Conservation (phyloP, 2,329 filamentous ascomycete genomes). For the Hirsutella rhossiliensis region DNA sequence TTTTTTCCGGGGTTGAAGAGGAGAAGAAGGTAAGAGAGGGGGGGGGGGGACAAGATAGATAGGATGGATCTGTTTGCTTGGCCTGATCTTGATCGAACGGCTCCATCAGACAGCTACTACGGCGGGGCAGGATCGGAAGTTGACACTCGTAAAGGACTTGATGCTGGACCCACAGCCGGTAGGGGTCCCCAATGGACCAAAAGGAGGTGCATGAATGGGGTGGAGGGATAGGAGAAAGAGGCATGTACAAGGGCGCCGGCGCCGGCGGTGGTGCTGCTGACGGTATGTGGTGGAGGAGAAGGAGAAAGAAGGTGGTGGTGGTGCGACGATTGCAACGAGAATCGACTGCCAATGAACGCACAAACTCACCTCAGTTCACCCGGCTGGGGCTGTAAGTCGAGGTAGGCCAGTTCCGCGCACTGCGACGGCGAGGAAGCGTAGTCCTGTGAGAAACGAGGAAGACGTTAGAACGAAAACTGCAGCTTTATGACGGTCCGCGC, state of each 20-base stretch:
- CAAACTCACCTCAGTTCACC: constrained; percentile 43
- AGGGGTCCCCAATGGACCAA: neutral
- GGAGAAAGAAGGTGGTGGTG: constrained; percentile 4
- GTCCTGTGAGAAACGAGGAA: constrained; percentile 29
- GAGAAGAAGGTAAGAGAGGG: neutral
- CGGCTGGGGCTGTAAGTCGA: constrained; percentile 35
- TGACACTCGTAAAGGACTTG: constrained; percentile 1
- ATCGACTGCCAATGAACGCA: constrained; percentile 9
- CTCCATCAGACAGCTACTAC: neutral
- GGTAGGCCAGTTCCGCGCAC: constrained; percentile 36
- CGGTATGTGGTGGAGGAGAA: neutral
- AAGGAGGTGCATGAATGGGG: constrained; percentile 1
- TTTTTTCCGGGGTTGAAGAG: neutral
- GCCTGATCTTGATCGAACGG: constrained; percentile 1
- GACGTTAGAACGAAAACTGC: constrained; percentile 9
- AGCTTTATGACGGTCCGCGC: constrained; percentile 2
- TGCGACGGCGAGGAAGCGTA: constrained; percentile 40
- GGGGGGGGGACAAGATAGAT: neutral
- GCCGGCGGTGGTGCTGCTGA: neutral
- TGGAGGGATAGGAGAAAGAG: neutral
- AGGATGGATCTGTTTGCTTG: constrained; percentile 1
- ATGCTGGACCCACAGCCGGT: constrained; percentile 1
- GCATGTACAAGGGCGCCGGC: neutral
- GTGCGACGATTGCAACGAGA: constrained; percentile 5
- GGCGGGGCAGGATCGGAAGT: constrained; percentile 2